Conservation (phyloP, 176 grass and related monocot species). For the Rhipidocladum racemiflorum region DNA sequence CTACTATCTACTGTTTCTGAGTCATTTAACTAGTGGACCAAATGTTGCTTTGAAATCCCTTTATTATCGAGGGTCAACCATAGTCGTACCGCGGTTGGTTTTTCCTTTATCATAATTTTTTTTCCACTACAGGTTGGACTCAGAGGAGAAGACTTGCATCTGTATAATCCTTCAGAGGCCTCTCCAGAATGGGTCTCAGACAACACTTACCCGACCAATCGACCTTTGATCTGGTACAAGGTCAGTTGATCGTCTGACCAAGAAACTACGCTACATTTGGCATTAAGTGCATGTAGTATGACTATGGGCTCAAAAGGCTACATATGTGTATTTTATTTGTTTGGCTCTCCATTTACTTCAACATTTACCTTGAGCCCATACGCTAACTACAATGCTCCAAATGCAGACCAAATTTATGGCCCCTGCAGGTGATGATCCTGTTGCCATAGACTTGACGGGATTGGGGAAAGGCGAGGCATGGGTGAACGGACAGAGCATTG, state of each 20-base stretch:
- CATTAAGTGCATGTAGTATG: neutral
- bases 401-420: constrained; percentile 67
- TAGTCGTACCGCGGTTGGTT: neutral
- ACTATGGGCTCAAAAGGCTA: neutral
- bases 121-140: constrained; percentile 66
- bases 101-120: constrained; percentile 28
- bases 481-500: constrained; percentile 96
- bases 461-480: constrained; percentile 96
- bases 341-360: neutral
- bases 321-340: neutral
- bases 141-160: constrained; percentile 59
- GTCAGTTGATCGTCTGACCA: constrained; percentile 45
- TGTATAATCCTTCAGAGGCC: constrained; percentile 58
- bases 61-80: neutral
- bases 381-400: constrained; percentile 27
- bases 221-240: constrained; percentile 92
- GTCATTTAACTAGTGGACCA: neutral
- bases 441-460: constrained; percentile 88
- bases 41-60: constrained; percentile 3
- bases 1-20: neutral
- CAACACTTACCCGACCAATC: constrained; percentile 61
- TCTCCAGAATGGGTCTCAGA: constrained; percentile 71
- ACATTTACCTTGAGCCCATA: neutral
- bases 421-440: constrained; percentile 72
- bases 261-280: neutral